phyloP scores from a whole-genome alignment of 2,329 filamentous ascomycete species.

The Ophiostoma sp. region DNA sequence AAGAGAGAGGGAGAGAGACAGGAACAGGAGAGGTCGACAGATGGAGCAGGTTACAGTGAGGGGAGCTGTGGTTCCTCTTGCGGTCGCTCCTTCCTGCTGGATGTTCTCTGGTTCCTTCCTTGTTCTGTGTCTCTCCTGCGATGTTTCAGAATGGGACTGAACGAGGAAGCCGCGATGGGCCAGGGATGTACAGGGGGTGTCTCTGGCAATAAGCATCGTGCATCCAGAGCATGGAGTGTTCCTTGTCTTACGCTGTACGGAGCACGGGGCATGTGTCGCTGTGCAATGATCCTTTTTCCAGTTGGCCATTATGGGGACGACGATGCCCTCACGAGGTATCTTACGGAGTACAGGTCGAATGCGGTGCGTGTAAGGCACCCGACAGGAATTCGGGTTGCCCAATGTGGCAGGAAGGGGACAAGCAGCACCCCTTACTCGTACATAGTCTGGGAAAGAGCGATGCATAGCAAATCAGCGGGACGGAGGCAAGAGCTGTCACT shows the following conservation, averaged over 20 bases:
- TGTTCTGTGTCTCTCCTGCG: constrained; percentile 19
- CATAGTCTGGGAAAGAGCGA: not conserved
- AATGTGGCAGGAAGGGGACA: not conserved
- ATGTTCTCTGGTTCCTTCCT: constrained; percentile 10
- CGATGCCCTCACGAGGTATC: not conserved
- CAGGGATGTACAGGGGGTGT: constrained; percentile 12
- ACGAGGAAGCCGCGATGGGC: constrained; percentile 22
- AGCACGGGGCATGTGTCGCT: not conserved
- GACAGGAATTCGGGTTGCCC: not conserved
- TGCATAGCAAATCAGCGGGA: too few species aligned
- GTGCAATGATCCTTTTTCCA: not conserved
- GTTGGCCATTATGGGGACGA: not conserved
- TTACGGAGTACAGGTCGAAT: not conserved
- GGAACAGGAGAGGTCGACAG: not conserved
- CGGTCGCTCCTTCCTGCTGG: not conserved
- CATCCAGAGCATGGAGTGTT: not conserved
- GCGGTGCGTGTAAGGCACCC: not conserved
- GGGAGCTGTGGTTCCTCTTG: not conserved
- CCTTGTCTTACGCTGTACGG: not conserved
- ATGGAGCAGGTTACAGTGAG: not conserved
- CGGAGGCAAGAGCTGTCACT: not conserved
- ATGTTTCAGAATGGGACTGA: constrained; percentile 26
- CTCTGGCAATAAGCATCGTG: not conserved
- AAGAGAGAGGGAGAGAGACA: not conserved
- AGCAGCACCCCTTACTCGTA: too few species aligned